A percentile compares a stretch with the other conserved stretches of the same genome.
These are phyloP conservation scores for Diplodia scrobiculata DNA, from an alignment of 2,329 filamentous ascomycete species.

Conservation along the genomic window DNA sequence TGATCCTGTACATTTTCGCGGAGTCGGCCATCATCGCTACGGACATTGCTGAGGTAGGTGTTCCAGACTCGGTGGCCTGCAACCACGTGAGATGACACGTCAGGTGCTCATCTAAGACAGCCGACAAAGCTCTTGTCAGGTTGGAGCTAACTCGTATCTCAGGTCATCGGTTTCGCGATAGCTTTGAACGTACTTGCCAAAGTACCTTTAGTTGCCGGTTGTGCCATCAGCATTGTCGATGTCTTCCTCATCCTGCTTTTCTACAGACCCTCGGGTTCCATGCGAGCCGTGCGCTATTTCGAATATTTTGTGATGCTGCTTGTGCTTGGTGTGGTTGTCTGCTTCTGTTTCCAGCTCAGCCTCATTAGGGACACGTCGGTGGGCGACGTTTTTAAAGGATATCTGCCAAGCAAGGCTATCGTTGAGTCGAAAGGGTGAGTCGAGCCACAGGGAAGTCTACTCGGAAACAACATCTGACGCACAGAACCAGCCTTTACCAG, in stretches of 20 bases:
- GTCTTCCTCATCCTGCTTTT: slow-evolving; percentile 60
- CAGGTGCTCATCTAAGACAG: background rate
- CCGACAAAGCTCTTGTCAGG: background rate
- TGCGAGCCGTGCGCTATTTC: slow-evolving; percentile 56
- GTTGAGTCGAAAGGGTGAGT: slow-evolving; percentile 55
- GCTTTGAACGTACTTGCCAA: slow-evolving; percentile 58
- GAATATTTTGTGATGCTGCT: slow-evolving; percentile 58
- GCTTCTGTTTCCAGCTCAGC: slow-evolving; percentile 60
- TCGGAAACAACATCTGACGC: slow-evolving; percentile 26
- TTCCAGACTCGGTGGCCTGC: background rate
- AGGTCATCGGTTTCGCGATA: slow-evolving; percentile 61
- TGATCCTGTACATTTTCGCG: slow-evolving; percentile 57
- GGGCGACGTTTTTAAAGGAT: slow-evolving; percentile 58
- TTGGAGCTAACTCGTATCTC: background rate
- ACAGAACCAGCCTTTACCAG: slow-evolving; percentile 52
- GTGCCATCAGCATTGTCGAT: slow-evolving; percentile 59
- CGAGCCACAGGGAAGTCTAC: background rate
- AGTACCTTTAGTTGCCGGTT: slow-evolving; percentile 58
- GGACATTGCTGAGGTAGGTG: slow-evolving; percentile 57
- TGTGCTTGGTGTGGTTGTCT: slow-evolving; percentile 59
- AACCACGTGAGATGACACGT: background rate
- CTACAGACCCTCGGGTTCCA: slow-evolving; percentile 56
- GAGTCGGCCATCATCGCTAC: slow-evolving; percentile 62
- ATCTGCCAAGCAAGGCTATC: slow-evolving; percentile 57
- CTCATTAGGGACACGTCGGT: slow-evolving; percentile 54